These are phyloP conservation scores for Inonotus hispidus DNA, from an alignment of 1,284 basidiomycete genomes.

Conservation along the genomic window DNA sequence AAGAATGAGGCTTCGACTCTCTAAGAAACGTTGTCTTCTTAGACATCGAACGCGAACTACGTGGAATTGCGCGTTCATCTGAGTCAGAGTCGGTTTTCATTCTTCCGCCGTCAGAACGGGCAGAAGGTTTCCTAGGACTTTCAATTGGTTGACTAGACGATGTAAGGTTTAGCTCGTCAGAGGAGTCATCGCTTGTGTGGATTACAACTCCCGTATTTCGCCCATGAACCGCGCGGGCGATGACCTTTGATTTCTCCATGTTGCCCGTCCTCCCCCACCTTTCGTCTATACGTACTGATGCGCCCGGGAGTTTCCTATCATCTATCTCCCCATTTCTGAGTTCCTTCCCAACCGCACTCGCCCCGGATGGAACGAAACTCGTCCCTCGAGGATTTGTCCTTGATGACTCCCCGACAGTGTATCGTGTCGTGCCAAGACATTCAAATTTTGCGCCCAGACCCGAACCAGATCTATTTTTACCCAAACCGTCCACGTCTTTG, in stretches of 20 bases:
- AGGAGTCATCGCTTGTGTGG: not conserved
- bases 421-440: constrained; percentile 2
- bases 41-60: not conserved
- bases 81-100: not conserved
- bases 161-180: constrained; percentile 7
- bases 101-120: not conserved
- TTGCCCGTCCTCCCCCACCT: not conserved
- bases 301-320: not conserved
- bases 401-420: not conserved
- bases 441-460: not conserved
- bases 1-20: not conserved
- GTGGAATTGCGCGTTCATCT: not conserved
- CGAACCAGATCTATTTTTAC: not conserved
- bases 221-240: not conserved
- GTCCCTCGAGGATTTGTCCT: not conserved
- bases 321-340: not conserved
- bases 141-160: constrained; percentile 1
- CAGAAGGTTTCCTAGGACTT: not conserved
- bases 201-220: not conserved
- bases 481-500: not conserved
- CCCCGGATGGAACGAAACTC: not conserved
- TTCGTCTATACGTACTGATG: not conserved
- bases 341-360: not conserved
- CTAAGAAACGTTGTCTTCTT: too few species aligned
- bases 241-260: not conserved